Percentiles rank a stretch among this genome's conserved stretches.
Conservation (phyloP, 495 filamentous ascomycete species). For the Lasiosphaeria hispida region DNA sequence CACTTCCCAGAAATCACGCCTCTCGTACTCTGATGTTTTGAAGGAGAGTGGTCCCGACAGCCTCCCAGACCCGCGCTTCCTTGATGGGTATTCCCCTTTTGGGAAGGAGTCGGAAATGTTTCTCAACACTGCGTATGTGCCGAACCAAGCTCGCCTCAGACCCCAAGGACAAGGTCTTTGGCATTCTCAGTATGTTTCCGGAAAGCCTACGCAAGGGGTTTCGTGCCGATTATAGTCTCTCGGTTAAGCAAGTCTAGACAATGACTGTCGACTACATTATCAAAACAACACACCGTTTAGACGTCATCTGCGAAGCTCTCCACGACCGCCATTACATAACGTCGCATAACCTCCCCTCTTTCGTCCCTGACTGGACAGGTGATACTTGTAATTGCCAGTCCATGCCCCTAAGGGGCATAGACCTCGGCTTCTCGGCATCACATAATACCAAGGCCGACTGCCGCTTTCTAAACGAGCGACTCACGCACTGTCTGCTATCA, state of each 20-base stretch:
- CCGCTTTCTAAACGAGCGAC: too few species aligned
- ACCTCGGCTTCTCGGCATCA: too few species aligned
- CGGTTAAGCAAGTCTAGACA: background rate
- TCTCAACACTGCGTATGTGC: background rate
- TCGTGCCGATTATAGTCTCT: conserved; percentile 3
- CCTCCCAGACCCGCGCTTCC: background rate
- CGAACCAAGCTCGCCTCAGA: background rate
- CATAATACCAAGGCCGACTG: too few species aligned
- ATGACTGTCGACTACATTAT: conserved; percentile 6
- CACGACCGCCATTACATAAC: background rate
- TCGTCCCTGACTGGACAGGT: conserved; percentile 11
- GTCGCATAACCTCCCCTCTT: background rate
- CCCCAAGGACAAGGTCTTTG: conserved; percentile 6
- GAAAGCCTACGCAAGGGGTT: background rate
- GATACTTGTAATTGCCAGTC: too few species aligned
- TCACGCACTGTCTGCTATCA: too few species aligned
- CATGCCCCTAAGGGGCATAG: too few species aligned
- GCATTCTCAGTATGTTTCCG: conserved; percentile 1
- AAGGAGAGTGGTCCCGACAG: background rate
- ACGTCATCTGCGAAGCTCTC: conserved; percentile 1
- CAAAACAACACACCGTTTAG: background rate
- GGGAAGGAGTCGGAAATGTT: background rate
- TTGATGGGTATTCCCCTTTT: background rate
- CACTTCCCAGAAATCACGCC: background rate
- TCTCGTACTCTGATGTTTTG: background rate